A percentile compares a stretch with the other conserved stretches of the same genome.
Conservation (phyloP, 2,329 filamentous ascomycete genomes). For the Thielaviopsis ethacetica region DNA sequence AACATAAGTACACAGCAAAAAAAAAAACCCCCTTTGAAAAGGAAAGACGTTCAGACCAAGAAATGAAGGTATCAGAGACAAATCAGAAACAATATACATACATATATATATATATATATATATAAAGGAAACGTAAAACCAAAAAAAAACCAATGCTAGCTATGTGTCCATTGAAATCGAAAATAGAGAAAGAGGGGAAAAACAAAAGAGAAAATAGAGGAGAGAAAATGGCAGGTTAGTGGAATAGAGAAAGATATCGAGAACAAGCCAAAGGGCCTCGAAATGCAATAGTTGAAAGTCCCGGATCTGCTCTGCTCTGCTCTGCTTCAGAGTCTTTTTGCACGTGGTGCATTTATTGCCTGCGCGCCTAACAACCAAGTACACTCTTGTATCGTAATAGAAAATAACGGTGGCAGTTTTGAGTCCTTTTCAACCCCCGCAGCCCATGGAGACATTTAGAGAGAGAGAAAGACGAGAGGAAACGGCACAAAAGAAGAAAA, state of each 20-base stretch:
- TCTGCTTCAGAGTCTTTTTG: too few species aligned
- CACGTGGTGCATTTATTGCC: too few species aligned
- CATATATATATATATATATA: background rate
- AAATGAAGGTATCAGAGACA: background rate
- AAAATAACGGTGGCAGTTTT: background rate
- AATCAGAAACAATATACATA: background rate
- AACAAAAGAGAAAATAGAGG: background rate
- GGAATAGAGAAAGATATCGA: background rate
- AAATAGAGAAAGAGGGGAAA: background rate
- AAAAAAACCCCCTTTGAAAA: background rate
- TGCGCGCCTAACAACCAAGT: too few species aligned
- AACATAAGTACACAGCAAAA: background rate
- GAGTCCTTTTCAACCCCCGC: too few species aligned
- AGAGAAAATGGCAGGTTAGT: background rate
- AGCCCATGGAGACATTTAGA: background rate
- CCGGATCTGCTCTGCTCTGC: too few species aligned
- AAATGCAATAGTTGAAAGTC: background rate
- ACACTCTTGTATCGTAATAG: background rate
- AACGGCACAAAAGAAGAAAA: background rate
- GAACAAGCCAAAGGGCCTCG: too few species aligned
- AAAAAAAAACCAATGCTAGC: background rate
- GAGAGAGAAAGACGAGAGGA: background rate
- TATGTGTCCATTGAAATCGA: background rate
- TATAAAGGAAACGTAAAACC: background rate
- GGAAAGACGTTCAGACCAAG: background rate